Evolutionary conservation across 108 stramenopile species (phyloP), one percentile per base, ranked within the genome.

Genomic region (Skeletonema costatum): DNA sequence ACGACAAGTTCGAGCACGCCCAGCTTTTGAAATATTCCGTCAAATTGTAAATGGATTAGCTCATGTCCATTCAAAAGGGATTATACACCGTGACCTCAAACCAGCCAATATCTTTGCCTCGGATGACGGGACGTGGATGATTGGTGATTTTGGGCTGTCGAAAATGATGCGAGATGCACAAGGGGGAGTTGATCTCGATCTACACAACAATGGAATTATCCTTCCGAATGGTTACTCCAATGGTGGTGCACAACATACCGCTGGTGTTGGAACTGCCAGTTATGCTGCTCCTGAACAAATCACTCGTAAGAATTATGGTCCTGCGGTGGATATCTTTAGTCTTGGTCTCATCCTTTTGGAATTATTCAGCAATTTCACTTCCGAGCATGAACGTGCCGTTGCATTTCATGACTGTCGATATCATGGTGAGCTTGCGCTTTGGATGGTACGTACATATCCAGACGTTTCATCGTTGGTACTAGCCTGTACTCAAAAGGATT

Each of bases 231-330:
- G 33, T 14, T 60, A 63, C 16, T 32, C 6, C 39, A 71, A 66
- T 53, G 76, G 58, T 19, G 59, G 51, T 13, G 44, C 44, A 35
- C 58, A 50, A 35, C 73, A 76, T 62, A 97, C 97, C 0, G 87
- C 78, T 7, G 98, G 98, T 10, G 91, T 99, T 35, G 98, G 98
- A 0, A 99, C 98, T 16, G 92, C 95, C 8, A 85, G 90, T n/a
- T 99, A 99, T 74, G 95, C 94, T 14, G 90, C 96, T 31, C 96
- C 97, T 4, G 98, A 99, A 78, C 97, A 97, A 86, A 77, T 94
- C 21, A 71, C 71, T 11, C 74, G 76, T 10, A 85, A 87, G 33
- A 50, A 81, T 6, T 99, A 99, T 83, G 95, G 92, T 42, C 84
- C 86, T 32, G 87, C 89, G 38, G 96, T 94, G 0, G 98, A 99